phyloP scores from a whole-genome alignment of 352 stramenopile species.

The Pythium grandisporangium region DNA sequence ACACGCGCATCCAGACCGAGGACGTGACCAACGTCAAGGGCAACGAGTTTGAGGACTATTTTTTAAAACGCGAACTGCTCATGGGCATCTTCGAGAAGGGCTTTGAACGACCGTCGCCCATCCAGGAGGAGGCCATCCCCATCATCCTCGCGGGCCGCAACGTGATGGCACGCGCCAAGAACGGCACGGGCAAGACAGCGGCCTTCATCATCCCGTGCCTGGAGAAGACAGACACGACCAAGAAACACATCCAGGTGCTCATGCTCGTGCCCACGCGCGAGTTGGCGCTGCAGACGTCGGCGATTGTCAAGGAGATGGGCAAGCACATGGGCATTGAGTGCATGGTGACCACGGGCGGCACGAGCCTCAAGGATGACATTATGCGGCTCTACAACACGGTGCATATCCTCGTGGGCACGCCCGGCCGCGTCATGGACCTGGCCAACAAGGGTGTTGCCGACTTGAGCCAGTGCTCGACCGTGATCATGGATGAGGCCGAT shows the following conservation, averaged over 20 bases:
- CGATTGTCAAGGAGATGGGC: slow-evolving; percentile 98
- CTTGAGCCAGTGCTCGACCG: slow-evolving; percentile 93
- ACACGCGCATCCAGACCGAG: slow-evolving; percentile 88
- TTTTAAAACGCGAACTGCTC: slow-evolving; percentile 97
- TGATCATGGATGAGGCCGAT: slow-evolving; percentile 99
- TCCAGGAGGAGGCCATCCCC: slow-evolving; percentile 99
- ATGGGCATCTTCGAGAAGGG: slow-evolving; percentile 99
- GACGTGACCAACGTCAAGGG: slow-evolving; percentile 99
- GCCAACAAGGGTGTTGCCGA: slow-evolving; percentile 97
- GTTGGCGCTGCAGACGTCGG: slow-evolving; percentile 97
- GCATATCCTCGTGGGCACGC: slow-evolving; percentile 98
- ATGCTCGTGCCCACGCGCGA: slow-evolving; percentile 99
- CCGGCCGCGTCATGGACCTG: slow-evolving; percentile 97
- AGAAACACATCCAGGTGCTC: slow-evolving; percentile 97
- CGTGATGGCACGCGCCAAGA: slow-evolving; percentile 98
- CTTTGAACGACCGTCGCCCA: slow-evolving; percentile 98
- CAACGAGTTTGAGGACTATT: slow-evolving; percentile 99
- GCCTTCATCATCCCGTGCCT: slow-evolving; percentile 99
- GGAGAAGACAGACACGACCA: slow-evolving; percentile 97
- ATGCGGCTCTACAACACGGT: slow-evolving; percentile 99
- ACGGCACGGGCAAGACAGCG: slow-evolving; percentile 99
- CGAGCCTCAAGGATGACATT: slow-evolving; percentile 99
- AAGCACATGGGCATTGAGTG: slow-evolving; percentile 96
- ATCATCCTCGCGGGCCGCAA: slow-evolving; percentile 98
- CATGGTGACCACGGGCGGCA: slow-evolving; percentile 98